Base-by-base conservation (phyloP, 805 yeast genomes). In the Ogataea angusta region DNA sequence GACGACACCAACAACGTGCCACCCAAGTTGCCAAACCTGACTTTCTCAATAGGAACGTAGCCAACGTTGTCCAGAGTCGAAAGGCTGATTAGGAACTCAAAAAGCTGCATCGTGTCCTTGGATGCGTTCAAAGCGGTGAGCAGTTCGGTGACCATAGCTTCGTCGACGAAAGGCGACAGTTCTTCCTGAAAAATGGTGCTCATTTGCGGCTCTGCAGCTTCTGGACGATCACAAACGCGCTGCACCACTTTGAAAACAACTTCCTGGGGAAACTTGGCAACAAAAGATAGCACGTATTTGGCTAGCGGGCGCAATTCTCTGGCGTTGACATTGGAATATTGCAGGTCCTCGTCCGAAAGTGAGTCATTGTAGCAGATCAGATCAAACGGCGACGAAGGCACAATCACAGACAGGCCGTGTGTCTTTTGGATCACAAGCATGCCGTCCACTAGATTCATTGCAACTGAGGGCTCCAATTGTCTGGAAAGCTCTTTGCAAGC, bases 401-500 rank as follows among this genome's bases (percentile, higher is more conserved):
- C 66, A 8, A 72, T 40, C 4, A 66, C 41, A 0, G 74, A 60
- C 19, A 57, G 56, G 6, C 59, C 63, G 10, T 52, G 49, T 10
- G 66, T 59, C 45, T 71, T 73, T 40, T 67, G 43, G 2, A 70
- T 46, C 10, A 57, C 47, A 3, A 68, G 33, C 14, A 62, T 47
- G 3, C 40, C 52, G 2, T 62, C 56, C 29, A 66, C 70, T 17
- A 67, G 49, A n/a, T 63, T 61, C 1, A 84, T 53, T 1, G 79
- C 65, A 27, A 86, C 67, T 0, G 82, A 70, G 52, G 85, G 93
- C 43, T 73, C 70, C 14, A 78, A 68, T 34, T 72, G 70, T 43
- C 75, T 82, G 43, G 73, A 74, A 38, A 85, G 68, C 53, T 89
- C 96, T 41, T 74, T 76, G 56, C 95, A 82, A 18, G 89, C 67